Evolutionary conservation across 2,329 filamentous ascomycete species (phyloP), one percentile per base, ranked within the genome.

Genomic region (Colletotrichum karsti): DNA sequence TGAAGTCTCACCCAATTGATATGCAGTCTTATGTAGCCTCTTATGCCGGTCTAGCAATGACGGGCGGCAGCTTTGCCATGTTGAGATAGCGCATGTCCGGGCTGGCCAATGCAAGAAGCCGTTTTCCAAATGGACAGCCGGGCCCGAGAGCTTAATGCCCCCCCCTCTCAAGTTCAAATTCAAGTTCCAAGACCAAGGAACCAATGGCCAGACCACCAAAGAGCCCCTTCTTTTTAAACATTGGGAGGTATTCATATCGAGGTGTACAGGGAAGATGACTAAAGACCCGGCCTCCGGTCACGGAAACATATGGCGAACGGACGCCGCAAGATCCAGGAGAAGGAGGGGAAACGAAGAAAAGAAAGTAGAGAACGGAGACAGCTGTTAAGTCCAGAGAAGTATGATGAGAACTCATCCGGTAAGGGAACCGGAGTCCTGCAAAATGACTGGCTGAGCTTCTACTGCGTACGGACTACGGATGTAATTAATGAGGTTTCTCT

Each of bases 121-220:
- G 62, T 55, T 56, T 55, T 13, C 54, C 33, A 35, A 61, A 13
- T 50, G 54, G 24, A 18, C 44, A 61, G 35, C 44, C 37, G 39
- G 33, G 60, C 60, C 53, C 54, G 39, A 55, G 65, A 65, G 65
- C 65, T 66, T 66, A 60, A 60, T 68, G 37, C 24, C n/a, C 28
- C 13, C 61, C 42, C 42, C n/a, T n/a, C n/a, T n/a, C 33, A 35
- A 35, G 33, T 13, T 35, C 33, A 35, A 35, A n/a, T n/a, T n/a
- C n/a, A 13, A 35, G 33, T 53, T 28, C 50, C 24, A 48, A 24
- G 33, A 65, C 44, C 33, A 48, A 37, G 39, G 51, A 35, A 55
- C n/a, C 53, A 44, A 39, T 37, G 59, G 33, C 59, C 24, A 56
- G 58, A 33, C 30, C 55, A 42, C 44, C 8, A 41, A 9, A 61